Conservation (phyloP, 2,329 filamentous ascomycete genomes). For the Penicillium concentricum region DNA sequence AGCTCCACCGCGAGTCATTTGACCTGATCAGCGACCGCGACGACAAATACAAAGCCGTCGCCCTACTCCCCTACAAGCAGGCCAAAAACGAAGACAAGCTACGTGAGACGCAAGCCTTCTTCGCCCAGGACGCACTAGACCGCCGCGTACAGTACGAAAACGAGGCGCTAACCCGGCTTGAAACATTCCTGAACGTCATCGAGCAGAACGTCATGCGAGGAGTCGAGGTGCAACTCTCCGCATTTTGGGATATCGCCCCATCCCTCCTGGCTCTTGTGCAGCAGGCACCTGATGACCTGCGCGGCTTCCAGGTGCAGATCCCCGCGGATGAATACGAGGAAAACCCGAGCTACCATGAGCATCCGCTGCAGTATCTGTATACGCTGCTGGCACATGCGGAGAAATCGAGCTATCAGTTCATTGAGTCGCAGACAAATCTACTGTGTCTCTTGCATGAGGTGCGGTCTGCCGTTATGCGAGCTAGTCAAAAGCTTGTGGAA, state of each 20-base stretch:
- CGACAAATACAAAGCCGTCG: slow-evolving; percentile 79
- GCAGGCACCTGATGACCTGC: slow-evolving; percentile 63
- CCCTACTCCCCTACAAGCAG: slow-evolving; percentile 77
- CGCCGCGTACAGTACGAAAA: slow-evolving; percentile 69
- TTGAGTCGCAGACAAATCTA: slow-evolving; percentile 89
- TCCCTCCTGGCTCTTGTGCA: slow-evolving; percentile 75
- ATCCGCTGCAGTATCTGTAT: slow-evolving; percentile 88
- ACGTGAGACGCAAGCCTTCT: slow-evolving; percentile 76
- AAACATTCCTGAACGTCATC: slow-evolving; percentile 74
- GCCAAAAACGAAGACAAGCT: slow-evolving; percentile 74
- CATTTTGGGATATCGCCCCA: slow-evolving; percentile 97
- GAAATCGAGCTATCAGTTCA: slow-evolving; percentile 94
- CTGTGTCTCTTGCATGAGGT: slow-evolving; percentile 89
- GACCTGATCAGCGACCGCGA: slow-evolving; percentile 83
- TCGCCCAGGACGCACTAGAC: slow-evolving; percentile 71
- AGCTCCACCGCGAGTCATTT: slow-evolving; percentile 79
- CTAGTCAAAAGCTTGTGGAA: slow-evolving; percentile 66
- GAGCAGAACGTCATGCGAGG: slow-evolving; percentile 83
- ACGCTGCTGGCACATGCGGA: slow-evolving; percentile 81
- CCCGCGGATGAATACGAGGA: slow-evolving; percentile 75
- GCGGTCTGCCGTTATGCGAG: slow-evolving; percentile 71
- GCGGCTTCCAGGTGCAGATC: slow-evolving; percentile 70
- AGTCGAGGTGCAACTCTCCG: slow-evolving; percentile 85
- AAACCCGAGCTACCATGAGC: slow-evolving; percentile 75
- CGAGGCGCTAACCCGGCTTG: slow-evolving; percentile 69